Evolutionary conservation across 805 yeast species (phyloP), one percentile per base, ranked within the genome.

Genomic region (Nakazawaea laoshanensis): DNA sequence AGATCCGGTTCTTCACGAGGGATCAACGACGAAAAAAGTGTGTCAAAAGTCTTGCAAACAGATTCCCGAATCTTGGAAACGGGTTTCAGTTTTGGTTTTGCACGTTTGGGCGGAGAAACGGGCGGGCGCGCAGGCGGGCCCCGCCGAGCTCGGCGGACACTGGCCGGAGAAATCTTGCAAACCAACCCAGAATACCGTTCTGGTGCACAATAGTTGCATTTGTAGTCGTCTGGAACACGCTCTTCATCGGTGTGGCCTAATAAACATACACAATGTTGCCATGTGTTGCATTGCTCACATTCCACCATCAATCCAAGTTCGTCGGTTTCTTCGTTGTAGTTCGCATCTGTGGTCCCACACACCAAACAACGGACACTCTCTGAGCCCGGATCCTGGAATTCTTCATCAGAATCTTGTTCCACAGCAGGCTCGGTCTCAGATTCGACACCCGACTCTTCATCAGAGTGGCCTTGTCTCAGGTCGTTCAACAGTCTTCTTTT

Each of bases 181-280:
- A 45, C 45, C 29, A 65, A 38, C n/a, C 54, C 42, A n/a, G 52
- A 47, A 43, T 60, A 67, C 28, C 48, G 48, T 1, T 42, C 30
- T 0, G 70, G 67, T 41, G 58, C 63, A 50, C 87, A 79, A 16
- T 63, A 53, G 44, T 69, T 65, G 54, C 88, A 79, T 14, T 43
- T 42, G 47, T 79, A 77, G 9, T 46, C 41, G 8, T 65, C 55
- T 3, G 82, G 80, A 2, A 67, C 49, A 19, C 46, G 48, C 20
- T 49, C 54, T 15, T 45, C 48, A n/a, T 45, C 45, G 8, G 57
- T 52, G 7, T 57, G 49, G 28, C 65, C 74, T 17, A 77, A 66
- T 70, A 77, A 63, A 51, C 88, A 80, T 35, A 48, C 55, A 20
- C 70, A 67, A 47, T 80, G 88, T 48, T 80, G 87, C 87, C 87